A percentile compares a stretch with the other conserved stretches of the same genome.
phyloP scores from a whole-genome alignment of 1,139 yeast species.

The Suhomyces bokatorum region DNA sequence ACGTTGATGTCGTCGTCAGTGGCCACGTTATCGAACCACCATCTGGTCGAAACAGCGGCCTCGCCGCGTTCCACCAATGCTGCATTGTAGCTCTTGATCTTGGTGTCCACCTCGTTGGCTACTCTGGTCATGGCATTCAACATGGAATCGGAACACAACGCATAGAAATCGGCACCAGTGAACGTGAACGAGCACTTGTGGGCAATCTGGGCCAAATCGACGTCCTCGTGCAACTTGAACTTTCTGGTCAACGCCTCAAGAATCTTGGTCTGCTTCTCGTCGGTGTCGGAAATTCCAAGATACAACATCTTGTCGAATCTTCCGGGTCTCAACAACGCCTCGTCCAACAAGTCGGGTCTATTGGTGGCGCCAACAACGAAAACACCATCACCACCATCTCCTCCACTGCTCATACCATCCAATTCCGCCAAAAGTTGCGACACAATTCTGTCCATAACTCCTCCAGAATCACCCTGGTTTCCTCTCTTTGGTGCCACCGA shows the following conservation, averaged over 20 bases:
- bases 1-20: conserved; percentile 67
- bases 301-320: conserved; percentile 94
- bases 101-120: conserved; percentile 72
- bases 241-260: conserved; percentile 87
- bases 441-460: conserved; percentile 97
- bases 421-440: conserved; percentile 91
- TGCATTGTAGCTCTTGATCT: conserved; percentile 55
- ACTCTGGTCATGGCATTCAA: conserved; percentile 91
- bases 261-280: conserved; percentile 83
- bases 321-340: conserved; percentile 92
- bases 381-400: conserved; percentile 76
- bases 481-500: conserved; percentile 98
- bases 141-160: conserved; percentile 92
- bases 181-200: conserved; percentile 78
- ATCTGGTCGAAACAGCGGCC: conserved; percentile 58
- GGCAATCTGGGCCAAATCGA: conserved; percentile 64
- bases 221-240: conserved; percentile 61
- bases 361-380: conserved; percentile 98
- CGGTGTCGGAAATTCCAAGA: conserved; percentile 88
- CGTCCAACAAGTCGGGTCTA: conserved; percentile 91
- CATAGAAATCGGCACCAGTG: conserved; percentile 98
- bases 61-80: conserved; percentile 28
- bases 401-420: conserved; percentile 88
- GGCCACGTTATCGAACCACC: conserved; percentile 92
- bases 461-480: conserved; percentile 97